Evolutionary conservation across 2,329 filamentous ascomycete species (phyloP).

Genomic region (Orbilia ellipsospora): DNA sequence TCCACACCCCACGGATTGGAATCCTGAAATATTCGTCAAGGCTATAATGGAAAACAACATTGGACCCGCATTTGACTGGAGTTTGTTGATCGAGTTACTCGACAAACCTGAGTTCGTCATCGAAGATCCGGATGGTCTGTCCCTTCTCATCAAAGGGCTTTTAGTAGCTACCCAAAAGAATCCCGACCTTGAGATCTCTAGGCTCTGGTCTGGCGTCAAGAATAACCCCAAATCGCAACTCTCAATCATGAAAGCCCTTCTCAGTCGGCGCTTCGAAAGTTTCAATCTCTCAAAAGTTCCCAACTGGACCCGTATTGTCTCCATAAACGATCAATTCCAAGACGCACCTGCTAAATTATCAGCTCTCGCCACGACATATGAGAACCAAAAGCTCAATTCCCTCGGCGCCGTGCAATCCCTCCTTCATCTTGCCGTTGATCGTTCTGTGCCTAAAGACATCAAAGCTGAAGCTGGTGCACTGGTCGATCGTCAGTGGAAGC

Average conservation of each 20-base stretch:
- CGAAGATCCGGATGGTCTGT: constrained; percentile 79
- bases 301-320: constrained; percentile 80
- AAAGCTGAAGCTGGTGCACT: constrained; percentile 58
- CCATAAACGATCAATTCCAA: constrained; percentile 70
- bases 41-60: constrained; percentile 66
- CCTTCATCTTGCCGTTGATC: constrained; percentile 69
- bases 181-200: constrained; percentile 81
- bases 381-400: constrained; percentile 88
- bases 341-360: constrained; percentile 71
- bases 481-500: constrained; percentile 59
- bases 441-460: constrained; percentile 57
- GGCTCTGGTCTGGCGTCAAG: constrained; percentile 90
- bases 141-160: constrained; percentile 81
- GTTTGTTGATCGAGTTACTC: constrained; percentile 66
- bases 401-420: constrained; percentile 80
- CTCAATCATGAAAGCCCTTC: constrained; percentile 90
- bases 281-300: constrained; percentile 88
- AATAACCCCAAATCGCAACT: constrained; percentile 85
- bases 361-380: constrained; percentile 73
- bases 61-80: constrained; percentile 59
- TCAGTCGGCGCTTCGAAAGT: constrained; percentile 78
- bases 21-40: constrained; percentile 67
- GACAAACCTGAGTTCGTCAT: constrained; percentile 83
- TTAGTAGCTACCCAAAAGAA: constrained; percentile 64
- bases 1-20: constrained; percentile 58